Base-by-base conservation (phyloP, 2,329 filamentous ascomycete species). In the Nothophoma quercina region DNA sequence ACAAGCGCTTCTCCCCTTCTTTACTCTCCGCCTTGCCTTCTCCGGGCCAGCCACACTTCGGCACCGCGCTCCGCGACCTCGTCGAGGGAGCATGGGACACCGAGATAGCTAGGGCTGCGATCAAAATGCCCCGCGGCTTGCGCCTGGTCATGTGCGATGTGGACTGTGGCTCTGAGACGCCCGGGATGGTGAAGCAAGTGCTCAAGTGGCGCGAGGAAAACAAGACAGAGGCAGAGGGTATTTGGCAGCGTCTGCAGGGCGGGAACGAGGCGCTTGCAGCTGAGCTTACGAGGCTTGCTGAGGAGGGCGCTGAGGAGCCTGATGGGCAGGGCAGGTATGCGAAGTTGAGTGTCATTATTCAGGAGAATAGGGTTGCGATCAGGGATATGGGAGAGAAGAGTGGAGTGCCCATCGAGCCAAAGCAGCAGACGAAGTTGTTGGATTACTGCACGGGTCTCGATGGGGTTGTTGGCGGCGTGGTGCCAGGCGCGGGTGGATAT, bases 101-200 rank as follows among this genome's bases (percentile, higher is more conserved):
- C 0, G 86, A 92, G 65, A 86, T 96, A 40, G 75, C 78, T 25
- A 88, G 91, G 65, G 85, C 87, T 5, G 83, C 81, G 13, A 86
- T 93, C 44, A 82, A 81, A 55, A 81, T 98, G 52, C 93, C 93
- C 0, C 66, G 74, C 1, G 91, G 90, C 0, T 78, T 96, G 62
- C 84, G 88, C 19, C 80, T 98, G 61, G 85, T 96, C 55, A 95
- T 99, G 88, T 96, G 92, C 69, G 95, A 99, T 70, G 95, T 99
- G 6, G 91, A 96, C 71, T 96, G 93, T 70, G 95, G 95, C 25
- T 93, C 88, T 40, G 85, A 96, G 78, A 98, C 93, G 7, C 93
- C 96, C 0, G 85, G 91, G 12, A 98, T 99, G 95, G 95, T 97
- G 29, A 96, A 93, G 78, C 85, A 90, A 70, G 90, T 99, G 12